These are phyloP conservation scores for Jatropha multifida DNA, from an alignment of 441 rosid species.

Conservation along the genomic window DNA sequence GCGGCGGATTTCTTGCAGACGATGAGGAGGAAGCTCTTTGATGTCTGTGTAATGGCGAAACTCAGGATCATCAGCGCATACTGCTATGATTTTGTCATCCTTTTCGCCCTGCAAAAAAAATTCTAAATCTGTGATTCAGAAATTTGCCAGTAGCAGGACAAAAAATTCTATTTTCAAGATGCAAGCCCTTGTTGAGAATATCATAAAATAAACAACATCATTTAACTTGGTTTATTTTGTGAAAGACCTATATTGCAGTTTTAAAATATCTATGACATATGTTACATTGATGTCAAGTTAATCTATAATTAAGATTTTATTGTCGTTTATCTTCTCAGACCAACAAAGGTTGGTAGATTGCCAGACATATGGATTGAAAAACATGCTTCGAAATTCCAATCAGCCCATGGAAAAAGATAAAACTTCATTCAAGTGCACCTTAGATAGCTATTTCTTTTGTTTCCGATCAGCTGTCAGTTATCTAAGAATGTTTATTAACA, in stretches of 20 bases:
- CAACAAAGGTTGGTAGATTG: too few species aligned
- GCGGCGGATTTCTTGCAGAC: constrained; percentile 95
- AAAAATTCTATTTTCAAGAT: not conserved
- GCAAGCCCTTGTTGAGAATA: not conserved
- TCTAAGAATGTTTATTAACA: not conserved
- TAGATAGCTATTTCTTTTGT: constrained; percentile 6
- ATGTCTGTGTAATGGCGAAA: constrained; percentile 91
- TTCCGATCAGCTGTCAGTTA: not conserved
- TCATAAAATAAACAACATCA: not conserved
- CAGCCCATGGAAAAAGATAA: not conserved
- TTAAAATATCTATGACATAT: not conserved
- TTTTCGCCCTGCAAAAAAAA: constrained; percentile 72
- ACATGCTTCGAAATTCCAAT: too few species aligned
- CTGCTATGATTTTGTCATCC: constrained; percentile 97
- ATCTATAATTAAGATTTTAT: not conserved
- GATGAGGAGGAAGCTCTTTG: constrained; percentile 96
- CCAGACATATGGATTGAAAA: too few species aligned
- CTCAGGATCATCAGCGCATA: constrained; percentile 98
- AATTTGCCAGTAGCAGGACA: not conserved
- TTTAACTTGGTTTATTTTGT: not conserved
- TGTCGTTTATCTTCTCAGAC: not conserved
- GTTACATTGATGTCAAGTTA: not conserved
- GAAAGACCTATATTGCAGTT: not conserved
- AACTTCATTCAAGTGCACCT: not conserved
- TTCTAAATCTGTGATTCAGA: constrained; percentile 7